Evolutionary conservation across 75 land plant species (phyloP).

Genomic region (Chamaecyparis obtusa): DNA sequence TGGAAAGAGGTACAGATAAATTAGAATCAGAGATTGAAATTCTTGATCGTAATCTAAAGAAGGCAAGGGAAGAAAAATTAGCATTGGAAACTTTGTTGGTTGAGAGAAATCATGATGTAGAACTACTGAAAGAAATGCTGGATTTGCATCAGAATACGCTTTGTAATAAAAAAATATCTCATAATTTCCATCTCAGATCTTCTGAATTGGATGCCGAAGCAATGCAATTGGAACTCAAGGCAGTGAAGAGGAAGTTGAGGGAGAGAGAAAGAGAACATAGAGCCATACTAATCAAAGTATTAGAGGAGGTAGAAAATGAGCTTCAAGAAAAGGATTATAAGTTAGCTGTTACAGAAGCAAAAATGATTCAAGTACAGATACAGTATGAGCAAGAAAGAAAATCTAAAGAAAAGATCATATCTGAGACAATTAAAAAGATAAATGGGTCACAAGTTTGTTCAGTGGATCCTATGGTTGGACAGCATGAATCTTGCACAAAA

Average conservation of each 20-base stretch:
- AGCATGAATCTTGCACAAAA: constrained; percentile 9
- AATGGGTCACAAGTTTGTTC: background rate
- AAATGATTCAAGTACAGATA: constrained; percentile 15
- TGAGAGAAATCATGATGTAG: constrained; percentile 44
- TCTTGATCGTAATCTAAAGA: constrained; percentile 32
- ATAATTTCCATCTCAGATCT: background rate
- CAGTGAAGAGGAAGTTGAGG: constrained; percentile 24
- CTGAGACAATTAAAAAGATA: constrained; percentile 19
- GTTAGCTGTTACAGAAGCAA: constrained; percentile 23
- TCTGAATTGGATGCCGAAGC: constrained; percentile 12
- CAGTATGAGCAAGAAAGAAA: constrained; percentile 14
- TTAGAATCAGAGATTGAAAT: constrained; percentile 45
- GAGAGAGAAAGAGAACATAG: constrained; percentile 30
- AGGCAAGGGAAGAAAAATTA: constrained; percentile 41
- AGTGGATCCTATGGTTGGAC: background rate
- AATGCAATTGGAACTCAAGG: constrained; percentile 39
- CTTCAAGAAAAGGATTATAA: constrained; percentile 16
- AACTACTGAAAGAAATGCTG: constrained; percentile 40
- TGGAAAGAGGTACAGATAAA: constrained; percentile 58
- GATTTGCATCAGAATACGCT: constrained; percentile 7
- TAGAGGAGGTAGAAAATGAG: constrained; percentile 11
- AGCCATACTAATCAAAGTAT: background rate
- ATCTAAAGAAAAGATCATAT: constrained; percentile 12
- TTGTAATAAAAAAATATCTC: constrained; percentile 14
- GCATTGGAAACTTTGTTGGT: constrained; percentile 39